These are phyloP conservation scores for Trichomonas tenax DNA, from an alignment of 208 protist species.

Conservation along the genomic window DNA sequence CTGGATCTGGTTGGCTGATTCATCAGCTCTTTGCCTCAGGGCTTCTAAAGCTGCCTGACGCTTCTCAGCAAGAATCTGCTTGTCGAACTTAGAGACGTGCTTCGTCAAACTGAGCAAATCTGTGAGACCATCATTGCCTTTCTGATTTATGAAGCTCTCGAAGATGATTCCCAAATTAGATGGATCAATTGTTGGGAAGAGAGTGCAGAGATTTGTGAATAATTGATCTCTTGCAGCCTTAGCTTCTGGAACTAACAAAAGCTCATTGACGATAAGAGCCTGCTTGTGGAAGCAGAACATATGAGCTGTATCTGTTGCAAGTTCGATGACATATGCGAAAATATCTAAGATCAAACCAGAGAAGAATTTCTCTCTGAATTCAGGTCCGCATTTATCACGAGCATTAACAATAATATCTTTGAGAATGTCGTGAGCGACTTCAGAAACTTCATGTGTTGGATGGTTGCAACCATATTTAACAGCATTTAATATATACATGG, in stretches of 20 bases:
- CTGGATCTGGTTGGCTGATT: no score
- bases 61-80: background rate
- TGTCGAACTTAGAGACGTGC: background rate
- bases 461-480: background rate
- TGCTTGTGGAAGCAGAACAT: background rate
- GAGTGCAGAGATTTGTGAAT: background rate
- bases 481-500: background rate
- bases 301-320: background rate
- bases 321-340: background rate
- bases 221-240: background rate
- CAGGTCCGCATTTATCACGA: background rate
- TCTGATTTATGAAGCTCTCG: background rate
- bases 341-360: background rate
- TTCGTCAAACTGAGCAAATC: background rate
- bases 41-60: no score
- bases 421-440: background rate
- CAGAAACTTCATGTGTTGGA: background rate
- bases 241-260: background rate
- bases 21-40: no score
- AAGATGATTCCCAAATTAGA: background rate
- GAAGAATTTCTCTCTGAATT: background rate
- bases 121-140: background rate
- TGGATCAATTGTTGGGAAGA: background rate
- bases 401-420: background rate
- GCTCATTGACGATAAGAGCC: background rate